A percentile compares a stretch with the other conserved stretches of the same genome.
Evolutionary conservation across 148 eudicot genomes (phyloP).

Genomic region (Rhododendron kiyosumense): DNA sequence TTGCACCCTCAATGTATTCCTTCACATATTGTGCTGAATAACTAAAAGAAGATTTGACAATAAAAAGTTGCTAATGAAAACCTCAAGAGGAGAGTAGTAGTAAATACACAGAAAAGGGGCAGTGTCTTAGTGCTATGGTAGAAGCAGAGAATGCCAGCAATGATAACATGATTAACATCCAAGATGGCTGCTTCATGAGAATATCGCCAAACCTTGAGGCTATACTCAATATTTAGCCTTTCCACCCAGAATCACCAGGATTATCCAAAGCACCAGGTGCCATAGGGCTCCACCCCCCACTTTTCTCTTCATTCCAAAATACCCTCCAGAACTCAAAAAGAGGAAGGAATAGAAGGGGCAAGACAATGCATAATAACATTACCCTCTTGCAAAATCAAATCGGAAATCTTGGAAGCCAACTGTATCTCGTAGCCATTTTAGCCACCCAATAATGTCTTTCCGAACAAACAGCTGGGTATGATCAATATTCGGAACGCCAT

Average conservation of each 20-base stretch:
- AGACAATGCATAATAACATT: conserved; percentile 7
- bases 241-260: background rate
- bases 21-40: conserved; percentile 73
- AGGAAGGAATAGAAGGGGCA: background rate
- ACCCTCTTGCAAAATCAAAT: conserved; percentile 96
- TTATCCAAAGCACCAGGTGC: background rate
- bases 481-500: conserved; percentile 91
- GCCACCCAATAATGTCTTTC: conserved; percentile 70
- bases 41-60: conserved; percentile 30
- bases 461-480: conserved; percentile 73
- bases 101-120: background rate
- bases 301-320: too few species aligned
- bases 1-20: conserved; percentile 76
- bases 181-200: background rate
- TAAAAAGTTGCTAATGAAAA: background rate
- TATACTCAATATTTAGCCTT: background rate
- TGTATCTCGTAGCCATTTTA: conserved; percentile 59
- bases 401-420: conserved; percentile 97
- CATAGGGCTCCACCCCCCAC: background rate
- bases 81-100: background rate
- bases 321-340: background rate
- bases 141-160: background rate
- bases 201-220: background rate
- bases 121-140: background rate
- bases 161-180: background rate